Percentiles rank a stretch among this genome's conserved stretches.
phyloP scores from a whole-genome alignment of 2,329 filamentous ascomycete species.

The Rutstroemia sydowiana region DNA sequence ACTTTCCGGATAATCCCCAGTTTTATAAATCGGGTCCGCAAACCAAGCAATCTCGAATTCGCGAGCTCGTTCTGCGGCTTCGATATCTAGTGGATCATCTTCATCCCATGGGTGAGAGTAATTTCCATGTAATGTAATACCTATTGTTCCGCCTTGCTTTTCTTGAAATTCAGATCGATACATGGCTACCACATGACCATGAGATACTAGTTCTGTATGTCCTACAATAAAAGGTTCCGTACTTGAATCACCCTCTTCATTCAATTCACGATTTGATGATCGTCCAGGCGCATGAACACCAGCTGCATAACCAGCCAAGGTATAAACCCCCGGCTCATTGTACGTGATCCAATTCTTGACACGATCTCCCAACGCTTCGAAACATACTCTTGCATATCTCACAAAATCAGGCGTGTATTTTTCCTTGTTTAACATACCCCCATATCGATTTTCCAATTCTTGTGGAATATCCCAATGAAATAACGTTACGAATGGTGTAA shows the following conservation, averaged over 20 bases:
- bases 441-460: constrained; percentile 71
- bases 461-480: constrained; percentile 84
- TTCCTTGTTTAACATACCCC: constrained; percentile 67
- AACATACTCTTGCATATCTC: constrained; percentile 68
- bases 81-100: constrained; percentile 62
- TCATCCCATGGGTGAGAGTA: constrained; percentile 66
- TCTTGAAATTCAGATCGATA: constrained; percentile 76
- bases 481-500: constrained; percentile 72
- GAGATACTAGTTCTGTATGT: constrained; percentile 73
- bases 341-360: constrained; percentile 86
- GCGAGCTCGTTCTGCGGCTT: constrained; percentile 69
- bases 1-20: constrained; percentile 72
- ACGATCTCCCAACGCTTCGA: constrained; percentile 58
- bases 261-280: constrained; percentile 65
- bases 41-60: constrained; percentile 86
- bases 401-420: constrained; percentile 78
- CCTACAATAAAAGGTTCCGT: constrained; percentile 76
- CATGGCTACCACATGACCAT: constrained; percentile 69
- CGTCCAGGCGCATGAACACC: constrained; percentile 75
- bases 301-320: constrained; percentile 69
- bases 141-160: constrained; percentile 65
- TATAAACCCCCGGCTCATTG: constrained; percentile 81
- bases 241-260: constrained; percentile 60
- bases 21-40: constrained; percentile 69
- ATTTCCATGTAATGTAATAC: constrained; percentile 73